Evolutionary conservation across 2,329 filamentous ascomycete genomes (phyloP), one percentile per base, ranked within the genome.

Genomic region (Balansia obtecta): DNA sequence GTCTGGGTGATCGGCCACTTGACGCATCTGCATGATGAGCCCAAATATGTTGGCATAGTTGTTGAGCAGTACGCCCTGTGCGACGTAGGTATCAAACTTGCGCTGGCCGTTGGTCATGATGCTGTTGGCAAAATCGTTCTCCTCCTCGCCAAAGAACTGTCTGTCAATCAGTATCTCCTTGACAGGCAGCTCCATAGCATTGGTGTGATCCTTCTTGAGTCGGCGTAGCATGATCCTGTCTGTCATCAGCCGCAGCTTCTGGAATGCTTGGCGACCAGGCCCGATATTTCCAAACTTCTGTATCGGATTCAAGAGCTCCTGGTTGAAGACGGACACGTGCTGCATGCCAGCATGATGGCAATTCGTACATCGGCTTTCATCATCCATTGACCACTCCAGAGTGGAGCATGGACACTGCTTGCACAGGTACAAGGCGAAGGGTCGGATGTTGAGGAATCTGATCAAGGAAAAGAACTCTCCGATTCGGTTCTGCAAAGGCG

Each of bases 31-130:
- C 88, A 97, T 97, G 62, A 98, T 96, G 50, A 98, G 77, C 62
- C 90, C 91, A 61, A 98, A 98, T 56, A 98, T 97, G 65, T 98
- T 98, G 71, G 93, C 93, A 59, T 97, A 97, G 64, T 96, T 95
- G 73, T 97, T 89, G 54, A 98, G 77, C 67, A 98, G 81, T 18
- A 97, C 91, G 71, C 89, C 90, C 55, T 89, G 87, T 16, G 88
- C 85, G 38, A 97, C 93, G 57, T 97, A 98, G 0, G 90, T 97
- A 62, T 97, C 88, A 57, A 97, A 98, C 59, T 89, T 83, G 54
- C 93, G 85, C 52, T 84, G 80, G 8, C 87, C 85, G 62, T 87
- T 95, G 15, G 83, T 88, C 88, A 97, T 98, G 72, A 98, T 95
- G 60, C 88, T 95, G 50, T 82, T 81, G 34, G 91, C 94, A 64